Percentiles rank a stretch among this genome's conserved stretches.
Conservation (phyloP, 352 stramenopile species). For the Phytophthora pluvialis region DNA sequence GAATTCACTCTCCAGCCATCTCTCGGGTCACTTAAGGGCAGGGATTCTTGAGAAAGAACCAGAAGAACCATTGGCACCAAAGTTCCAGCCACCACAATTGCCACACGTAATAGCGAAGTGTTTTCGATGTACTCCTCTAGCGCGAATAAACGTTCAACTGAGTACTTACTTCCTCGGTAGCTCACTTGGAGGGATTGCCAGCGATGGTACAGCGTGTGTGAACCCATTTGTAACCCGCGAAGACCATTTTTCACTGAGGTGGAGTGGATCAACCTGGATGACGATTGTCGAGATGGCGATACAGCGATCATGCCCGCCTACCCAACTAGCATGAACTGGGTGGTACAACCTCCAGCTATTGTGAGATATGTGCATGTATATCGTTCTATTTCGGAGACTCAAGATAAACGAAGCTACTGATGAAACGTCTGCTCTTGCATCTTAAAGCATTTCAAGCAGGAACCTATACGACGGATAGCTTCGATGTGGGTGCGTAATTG, state of each 20-base stretch:
- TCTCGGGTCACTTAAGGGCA: slow-evolving; percentile 13
- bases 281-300: neutral
- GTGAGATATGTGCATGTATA: no score
- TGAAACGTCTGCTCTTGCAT: no score
- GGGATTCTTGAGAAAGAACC: slow-evolving; percentile 19
- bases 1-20: slow-evolving; percentile 19
- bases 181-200: slow-evolving; percentile 28
- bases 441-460: neutral
- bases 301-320: no score
- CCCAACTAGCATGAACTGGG: no score
- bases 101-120: slow-evolving; percentile 9
- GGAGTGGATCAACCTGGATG: neutral
- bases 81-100: slow-evolving; percentile 6
- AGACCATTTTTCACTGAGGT: neutral
- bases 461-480: no score
- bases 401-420: no score
- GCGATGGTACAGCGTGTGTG: neutral
- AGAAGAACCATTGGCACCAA: slow-evolving; percentile 16
- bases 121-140: slow-evolving; percentile 22
- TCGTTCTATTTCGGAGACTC: no score
- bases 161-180: slow-evolving; percentile 23
- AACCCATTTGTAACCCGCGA: neutral
- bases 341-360: no score
- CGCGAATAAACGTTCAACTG: slow-evolving; percentile 12
- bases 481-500: neutral